A percentile compares a stretch with the other conserved stretches of the same genome.
phyloP scores from a whole-genome alignment of 306 rosid genomes.

The Lithocarpus polystachyus region DNA sequence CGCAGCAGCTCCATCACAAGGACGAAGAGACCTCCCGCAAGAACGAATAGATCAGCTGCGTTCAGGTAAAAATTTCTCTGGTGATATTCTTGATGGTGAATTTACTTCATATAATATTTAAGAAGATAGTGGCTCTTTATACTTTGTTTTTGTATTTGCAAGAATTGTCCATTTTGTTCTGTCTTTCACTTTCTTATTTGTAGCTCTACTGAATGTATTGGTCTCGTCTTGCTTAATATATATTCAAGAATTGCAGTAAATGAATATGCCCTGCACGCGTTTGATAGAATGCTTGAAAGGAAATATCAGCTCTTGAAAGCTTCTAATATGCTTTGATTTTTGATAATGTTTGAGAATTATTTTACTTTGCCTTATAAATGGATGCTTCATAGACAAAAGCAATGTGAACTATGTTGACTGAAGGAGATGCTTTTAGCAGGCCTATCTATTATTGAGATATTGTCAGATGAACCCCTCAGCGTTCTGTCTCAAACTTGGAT shows the following conservation, averaged over 20 bases:
- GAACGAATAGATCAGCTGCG: too few species aligned
- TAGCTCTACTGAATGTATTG: too few species aligned
- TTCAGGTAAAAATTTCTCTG: too few species aligned
- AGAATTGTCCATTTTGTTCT: too few species aligned
- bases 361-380: background rate
- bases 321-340: background rate
- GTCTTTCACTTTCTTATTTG: too few species aligned
- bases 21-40: too few species aligned
- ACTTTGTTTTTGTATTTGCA: too few species aligned
- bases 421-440: background rate
- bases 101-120: background rate
- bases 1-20: too few species aligned
- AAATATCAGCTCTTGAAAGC: background rate
- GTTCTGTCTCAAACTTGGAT: too few species aligned
- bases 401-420: background rate
- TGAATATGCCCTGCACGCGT: slow-evolving; percentile 33
- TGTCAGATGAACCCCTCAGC: background rate
- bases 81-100: background rate
- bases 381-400: background rate
- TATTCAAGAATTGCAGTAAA: background rate
- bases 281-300: slow-evolving; percentile 37
- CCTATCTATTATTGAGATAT: background rate
- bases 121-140: background rate
- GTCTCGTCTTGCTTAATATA: background rate
- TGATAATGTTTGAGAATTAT: background rate